Percentiles rank a stretch among this genome's conserved stretches.
Conservation (phyloP, 1,139 yeast species). For the Suhomyces kunorum region DNA sequence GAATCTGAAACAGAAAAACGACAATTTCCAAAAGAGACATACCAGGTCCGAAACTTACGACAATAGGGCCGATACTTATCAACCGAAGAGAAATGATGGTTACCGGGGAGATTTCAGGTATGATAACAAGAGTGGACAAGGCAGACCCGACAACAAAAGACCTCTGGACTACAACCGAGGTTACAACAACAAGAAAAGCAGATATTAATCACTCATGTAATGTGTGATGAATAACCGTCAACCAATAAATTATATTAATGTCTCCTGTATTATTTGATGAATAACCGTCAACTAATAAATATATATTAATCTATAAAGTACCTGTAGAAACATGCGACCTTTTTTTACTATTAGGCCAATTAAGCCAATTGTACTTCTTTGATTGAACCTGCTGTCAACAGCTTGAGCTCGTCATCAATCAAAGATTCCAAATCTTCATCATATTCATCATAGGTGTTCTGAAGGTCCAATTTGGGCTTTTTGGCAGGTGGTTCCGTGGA, state of each 20-base stretch:
- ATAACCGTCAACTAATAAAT: not conserved
- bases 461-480: conserved; percentile 1
- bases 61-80: conserved; percentile 11
- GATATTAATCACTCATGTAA: conserved; percentile 21
- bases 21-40: conserved; percentile 4
- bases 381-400: conserved; percentile 22
- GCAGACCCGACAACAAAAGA: conserved; percentile 32
- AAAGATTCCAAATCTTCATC: conserved; percentile 28
- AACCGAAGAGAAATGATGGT: conserved; percentile 8
- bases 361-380: conserved; percentile 3
- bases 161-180: conserved; percentile 29
- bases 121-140: conserved; percentile 18
- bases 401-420: conserved; percentile 34
- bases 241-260: not conserved
- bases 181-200: conserved; percentile 36
- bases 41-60: conserved; percentile 5
- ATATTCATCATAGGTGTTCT: conserved; percentile 7
- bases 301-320: conserved; percentile 1
- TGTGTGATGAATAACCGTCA: not conserved
- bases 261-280: no score
- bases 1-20: conserved; percentile 17
- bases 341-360: no score
- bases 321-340: no score
- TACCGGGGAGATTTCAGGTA: conserved; percentile 12
- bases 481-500: conserved; percentile 3